These are phyloP conservation scores for Blepharisma japonicum DNA, from an alignment of 73 alveolate genomes.

Conservation along the genomic window DNA sequence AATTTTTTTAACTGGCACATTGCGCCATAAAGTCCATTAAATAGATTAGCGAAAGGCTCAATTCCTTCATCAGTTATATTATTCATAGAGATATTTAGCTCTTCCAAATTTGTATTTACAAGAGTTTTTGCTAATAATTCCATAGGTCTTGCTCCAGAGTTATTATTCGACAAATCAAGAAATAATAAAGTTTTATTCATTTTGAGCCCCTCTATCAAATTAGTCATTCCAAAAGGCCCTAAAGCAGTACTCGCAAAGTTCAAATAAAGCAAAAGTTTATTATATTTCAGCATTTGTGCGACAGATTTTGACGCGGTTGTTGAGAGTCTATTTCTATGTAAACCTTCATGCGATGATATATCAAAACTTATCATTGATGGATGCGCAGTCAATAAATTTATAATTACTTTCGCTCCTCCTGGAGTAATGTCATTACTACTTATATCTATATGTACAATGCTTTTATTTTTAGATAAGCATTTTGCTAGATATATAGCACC, in stretches of 20 bases:
- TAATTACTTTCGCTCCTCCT: constrained; percentile 53
- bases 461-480: constrained; percentile 37
- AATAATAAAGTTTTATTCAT: constrained; percentile 44
- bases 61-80: constrained; percentile 48
- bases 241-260: constrained; percentile 43
- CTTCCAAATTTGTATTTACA: constrained; percentile 33
- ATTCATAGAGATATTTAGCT: constrained; percentile 41
- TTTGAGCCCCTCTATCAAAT: constrained; percentile 40
- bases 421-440: constrained; percentile 51
- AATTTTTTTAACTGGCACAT: constrained; percentile 34
- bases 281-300: constrained; percentile 25
- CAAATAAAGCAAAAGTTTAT: constrained; percentile 34
- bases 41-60: constrained; percentile 35
- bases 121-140: constrained; percentile 38
- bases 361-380: constrained; percentile 37
- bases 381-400: constrained; percentile 35
- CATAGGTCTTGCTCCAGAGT: constrained; percentile 34
- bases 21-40: neutral
- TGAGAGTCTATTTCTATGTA: constrained; percentile 53
- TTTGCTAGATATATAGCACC: constrained; percentile 45
- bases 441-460: constrained; percentile 45
- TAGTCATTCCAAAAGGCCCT: constrained; percentile 43
- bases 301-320: constrained; percentile 39
- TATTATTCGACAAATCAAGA: constrained; percentile 46
- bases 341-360: constrained; percentile 45